phyloP scores from a whole-genome alignment of 2,329 filamentous ascomycete genomes.

The Colletotrichum lentis region DNA sequence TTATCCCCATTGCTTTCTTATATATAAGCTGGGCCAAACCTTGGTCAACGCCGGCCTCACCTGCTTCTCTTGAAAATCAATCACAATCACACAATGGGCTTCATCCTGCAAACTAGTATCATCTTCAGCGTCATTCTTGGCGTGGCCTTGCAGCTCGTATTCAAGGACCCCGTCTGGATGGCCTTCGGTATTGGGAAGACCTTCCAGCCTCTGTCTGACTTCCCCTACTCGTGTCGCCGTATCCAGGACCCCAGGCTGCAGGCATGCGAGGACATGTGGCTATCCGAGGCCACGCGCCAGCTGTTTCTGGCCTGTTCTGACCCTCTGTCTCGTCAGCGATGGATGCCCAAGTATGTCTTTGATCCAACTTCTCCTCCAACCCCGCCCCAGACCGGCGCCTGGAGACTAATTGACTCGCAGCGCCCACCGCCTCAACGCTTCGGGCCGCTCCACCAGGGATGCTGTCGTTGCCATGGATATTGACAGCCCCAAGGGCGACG shows the following conservation, averaged over 20 bases:
- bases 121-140: slow-evolving; percentile 37
- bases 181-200: slow-evolving; percentile 41
- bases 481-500: slow-evolving; percentile 41
- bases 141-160: slow-evolving; percentile 37
- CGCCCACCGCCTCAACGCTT: slow-evolving; percentile 41
- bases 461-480: slow-evolving; percentile 47
- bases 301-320: slow-evolving; percentile 46
- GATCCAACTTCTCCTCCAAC: background rate
- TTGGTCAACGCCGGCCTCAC: background rate
- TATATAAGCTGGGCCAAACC: background rate
- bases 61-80: background rate
- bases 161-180: slow-evolving; percentile 39
- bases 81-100: background rate
- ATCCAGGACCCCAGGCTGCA: slow-evolving; percentile 43
- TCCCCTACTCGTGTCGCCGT: slow-evolving; percentile 45
- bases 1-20: background rate
- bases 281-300: slow-evolving; percentile 44
- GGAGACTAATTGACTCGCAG: slow-evolving; percentile 16
- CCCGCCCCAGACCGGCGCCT: background rate
- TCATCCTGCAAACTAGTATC: slow-evolving; percentile 31
- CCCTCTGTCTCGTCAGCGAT: slow-evolving; percentile 35
- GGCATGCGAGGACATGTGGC: slow-evolving; percentile 47
- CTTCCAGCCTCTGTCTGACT: slow-evolving; percentile 43
- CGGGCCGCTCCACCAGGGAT: slow-evolving; percentile 45
- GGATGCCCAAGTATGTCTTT: slow-evolving; percentile 42